phyloP scores from a whole-genome alignment of 139 green algal species.

The Chlamydomonas schloesseri region DNA sequence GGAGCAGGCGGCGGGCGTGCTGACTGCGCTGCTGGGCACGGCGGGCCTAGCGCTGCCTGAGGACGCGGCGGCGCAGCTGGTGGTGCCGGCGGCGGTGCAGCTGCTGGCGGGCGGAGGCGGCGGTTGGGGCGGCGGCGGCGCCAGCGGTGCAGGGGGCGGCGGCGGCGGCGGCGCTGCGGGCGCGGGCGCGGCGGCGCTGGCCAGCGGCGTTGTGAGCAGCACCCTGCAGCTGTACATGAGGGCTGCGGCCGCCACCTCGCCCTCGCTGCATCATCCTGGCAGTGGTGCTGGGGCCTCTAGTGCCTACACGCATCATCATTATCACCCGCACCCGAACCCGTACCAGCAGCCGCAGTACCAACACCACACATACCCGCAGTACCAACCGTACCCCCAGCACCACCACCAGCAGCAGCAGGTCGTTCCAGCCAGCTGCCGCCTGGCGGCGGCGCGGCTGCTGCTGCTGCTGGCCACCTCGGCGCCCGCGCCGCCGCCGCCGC shows the following conservation, averaged over 20 bases:
- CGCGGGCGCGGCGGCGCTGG: not conserved
- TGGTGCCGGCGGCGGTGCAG: not conserved
- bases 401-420: not conserved
- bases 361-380: too few relatives aligned
- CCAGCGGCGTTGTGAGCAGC: constrained; percentile 11
- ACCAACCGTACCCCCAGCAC: not conserved
- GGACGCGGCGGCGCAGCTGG: not conserved
- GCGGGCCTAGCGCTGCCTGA: constrained; percentile 22
- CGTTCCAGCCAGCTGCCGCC: not conserved
- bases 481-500: not conserved
- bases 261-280: too few relatives aligned
- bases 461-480: constrained; percentile 1
- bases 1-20: not conserved
- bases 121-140: not conserved
- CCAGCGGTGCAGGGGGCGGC: too few relatives aligned
- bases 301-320: too few relatives aligned
- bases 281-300: too few relatives aligned
- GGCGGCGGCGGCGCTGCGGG: not conserved
- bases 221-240: not conserved
- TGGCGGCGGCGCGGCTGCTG: constrained; percentile 18
- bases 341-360: too few relatives aligned
- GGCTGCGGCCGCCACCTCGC: not conserved
- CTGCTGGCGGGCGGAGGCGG: constrained; percentile 12
- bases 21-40: constrained; percentile 13
- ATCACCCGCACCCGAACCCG: too few relatives aligned